Percentiles rank a stretch among this genome's conserved stretches.
Evolutionary conservation across 352 stramenopile species (phyloP).

Genomic region (Globisporangium nodosum): DNA sequence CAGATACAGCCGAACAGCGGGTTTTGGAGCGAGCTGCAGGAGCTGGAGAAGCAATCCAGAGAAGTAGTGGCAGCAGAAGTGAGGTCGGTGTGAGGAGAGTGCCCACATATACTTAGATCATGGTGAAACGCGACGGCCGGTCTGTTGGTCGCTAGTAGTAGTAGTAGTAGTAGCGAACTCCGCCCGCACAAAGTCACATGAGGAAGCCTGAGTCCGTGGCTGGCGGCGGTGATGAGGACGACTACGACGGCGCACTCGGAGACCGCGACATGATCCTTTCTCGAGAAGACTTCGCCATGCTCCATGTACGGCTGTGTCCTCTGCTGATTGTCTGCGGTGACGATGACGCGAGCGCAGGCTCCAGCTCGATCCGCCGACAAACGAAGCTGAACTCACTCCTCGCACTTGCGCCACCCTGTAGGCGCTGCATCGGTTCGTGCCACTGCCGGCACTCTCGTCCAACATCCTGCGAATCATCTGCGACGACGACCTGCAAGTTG

Average conservation of each 20-base stretch:
- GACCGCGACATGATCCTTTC: slow-evolving; percentile 41
- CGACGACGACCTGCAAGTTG: slow-evolving; percentile 49
- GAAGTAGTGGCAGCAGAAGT: background rate
- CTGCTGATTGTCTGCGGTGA: background rate
- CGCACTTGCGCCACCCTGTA: slow-evolving; percentile 1
- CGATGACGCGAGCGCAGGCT: too few relatives aligned
- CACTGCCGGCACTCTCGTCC: slow-evolving; percentile 41
- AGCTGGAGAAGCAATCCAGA: slow-evolving; percentile 21
- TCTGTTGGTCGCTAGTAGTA: too few relatives aligned
- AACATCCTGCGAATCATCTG: slow-evolving; percentile 46
- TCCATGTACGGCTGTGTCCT: slow-evolving; percentile 17
- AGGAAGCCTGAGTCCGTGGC: too few relatives aligned
- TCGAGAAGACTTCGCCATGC: slow-evolving; percentile 47
- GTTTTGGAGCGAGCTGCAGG: slow-evolving; percentile 46
- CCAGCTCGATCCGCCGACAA: too few relatives aligned
- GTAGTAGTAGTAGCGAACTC: too few relatives aligned
- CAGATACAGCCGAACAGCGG: slow-evolving; percentile 62
- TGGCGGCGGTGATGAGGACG: slow-evolving; percentile 6
- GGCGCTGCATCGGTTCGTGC: slow-evolving; percentile 46
- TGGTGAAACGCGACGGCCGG: too few relatives aligned
- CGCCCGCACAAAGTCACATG: too few relatives aligned
- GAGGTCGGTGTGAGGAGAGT: background rate
- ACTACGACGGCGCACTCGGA: slow-evolving; percentile 4
- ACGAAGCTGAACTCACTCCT: background rate
- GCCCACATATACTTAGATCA: background rate